Evolutionary conservation across 2,329 filamentous ascomycete genomes (phyloP), one percentile per base, ranked within the genome.

Genomic region (Trichophyton rubrum): DNA sequence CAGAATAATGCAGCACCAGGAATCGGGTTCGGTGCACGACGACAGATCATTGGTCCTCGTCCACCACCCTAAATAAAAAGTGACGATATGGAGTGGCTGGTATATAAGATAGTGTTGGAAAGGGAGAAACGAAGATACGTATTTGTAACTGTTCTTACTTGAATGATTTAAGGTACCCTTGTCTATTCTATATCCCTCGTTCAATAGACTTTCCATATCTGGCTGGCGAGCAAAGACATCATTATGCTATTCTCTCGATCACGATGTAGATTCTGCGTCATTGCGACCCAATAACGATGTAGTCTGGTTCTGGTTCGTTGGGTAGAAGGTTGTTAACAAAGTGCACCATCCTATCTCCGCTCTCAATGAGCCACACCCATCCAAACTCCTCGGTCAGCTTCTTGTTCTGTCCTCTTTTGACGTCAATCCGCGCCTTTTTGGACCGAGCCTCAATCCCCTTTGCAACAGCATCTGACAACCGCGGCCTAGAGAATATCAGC

Each of bases 11-110:
- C 75, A 22, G 80, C 79, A 3, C 69, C 72, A 43, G 75, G 78
- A 2, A 71, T 82, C 3, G 78, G 75, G 53, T 77, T 83, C 69
- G 82, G 81, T 38, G 74, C 74, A 1, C 77, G 81, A 66, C 77
- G 83, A 66, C 83, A 85, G 72, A 85, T 86, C 66, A 79, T 85
- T 64, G 83, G 83, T 13, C 83, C 83, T 9, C 74, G 83, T 61
- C 80, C 82, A 45, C 78, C 73, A 8, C 74, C 65, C 58, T 76
- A 66, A 24, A 17, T 22, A 38, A n/a, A 38, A n/a, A 30, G 27
- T 30, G 27, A 30, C 27, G 1, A 30, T 55, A 17, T 55, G 24
- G 7, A 5, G 33, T 13, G 11, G 11, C 24, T 33, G 24, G 6
- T 27, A 9, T 35, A 35, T 33, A 8, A 22, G 30, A 27, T 55